Evolutionary conservation across 2,329 filamentous ascomycete genomes (phyloP), one percentile per base, ranked within the genome.

Genomic region (Shiraia bambusicola): DNA sequence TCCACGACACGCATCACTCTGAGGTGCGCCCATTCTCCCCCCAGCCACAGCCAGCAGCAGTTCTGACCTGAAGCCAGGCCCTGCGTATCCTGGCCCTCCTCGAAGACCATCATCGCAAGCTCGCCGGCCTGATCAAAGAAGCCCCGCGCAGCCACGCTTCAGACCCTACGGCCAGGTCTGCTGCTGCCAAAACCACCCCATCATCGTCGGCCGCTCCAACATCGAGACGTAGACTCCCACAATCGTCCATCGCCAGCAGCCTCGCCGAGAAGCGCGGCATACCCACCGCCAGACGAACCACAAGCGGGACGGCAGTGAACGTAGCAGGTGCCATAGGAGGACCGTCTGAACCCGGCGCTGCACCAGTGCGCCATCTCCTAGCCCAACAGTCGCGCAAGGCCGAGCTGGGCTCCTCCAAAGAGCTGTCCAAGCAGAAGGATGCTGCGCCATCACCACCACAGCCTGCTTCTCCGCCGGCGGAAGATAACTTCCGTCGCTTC

Each of bases 171-270:
- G 33, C 56, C 3, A 28, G 47, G 5, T 44, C 54, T 6, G 8
- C 57, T 6, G 48, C 28, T 38, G 42, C 41, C 28, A 54, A 41
- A 37, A 51, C 34, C 10, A 65, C 61, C 8, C 33, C 54, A 10
- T 26, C 74, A 60, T 44, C 72, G 54, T 45, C 66, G 47, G 63
- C 45, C 42, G 67, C 51, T 17, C 52, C 58, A 1, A 50, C 62
- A 2, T 63, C 67, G 7, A 66, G 69, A 50, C 72, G 78, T 41
- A 56, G 73, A 63, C 81, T 66, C 2, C 75, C 81, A 17, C 82
- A 88, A 42, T 88, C 88, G 1, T 94, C 89, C 1, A 94, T 95
- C 47, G 89, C 88, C 17, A 95, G 82, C 69, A 94, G 94, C 59
- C 73, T 95, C 30, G 90, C 90, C 11, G 89, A 88, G 11, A 89